Conservation (phyloP, 1,284 basidiomycete species). For the Irpex rosettiformis region DNA sequence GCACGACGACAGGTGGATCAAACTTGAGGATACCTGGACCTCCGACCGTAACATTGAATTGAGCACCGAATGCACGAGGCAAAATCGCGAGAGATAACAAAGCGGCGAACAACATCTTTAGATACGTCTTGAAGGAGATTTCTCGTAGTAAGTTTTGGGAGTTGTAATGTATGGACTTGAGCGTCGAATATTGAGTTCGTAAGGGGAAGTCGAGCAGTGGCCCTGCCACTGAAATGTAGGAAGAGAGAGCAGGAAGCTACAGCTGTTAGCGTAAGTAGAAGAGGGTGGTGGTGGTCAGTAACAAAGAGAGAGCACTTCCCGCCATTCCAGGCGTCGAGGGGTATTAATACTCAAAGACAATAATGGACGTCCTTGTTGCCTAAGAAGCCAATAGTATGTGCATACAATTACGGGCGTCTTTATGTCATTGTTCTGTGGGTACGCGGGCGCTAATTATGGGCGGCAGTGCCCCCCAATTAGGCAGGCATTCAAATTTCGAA, state of each 20-base stretch:
- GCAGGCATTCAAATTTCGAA: neutral
- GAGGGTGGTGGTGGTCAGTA: neutral
- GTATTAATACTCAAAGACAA: neutral
- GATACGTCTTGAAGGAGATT: neutral
- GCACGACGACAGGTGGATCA: slow-evolving; percentile 43
- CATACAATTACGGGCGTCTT: neutral
- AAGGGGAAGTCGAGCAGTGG: no score
- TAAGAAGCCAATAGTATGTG: neutral
- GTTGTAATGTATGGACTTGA: no score
- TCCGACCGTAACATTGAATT: slow-evolving; percentile 49
- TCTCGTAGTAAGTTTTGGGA: no score
- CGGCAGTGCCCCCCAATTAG: neutral
- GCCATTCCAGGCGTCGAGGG: neutral
- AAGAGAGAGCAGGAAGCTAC: no score
- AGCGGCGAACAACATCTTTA: slow-evolving; percentile 5
- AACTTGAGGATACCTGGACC: slow-evolving; percentile 43
- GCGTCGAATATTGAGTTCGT: no score
- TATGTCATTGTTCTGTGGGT: neutral
- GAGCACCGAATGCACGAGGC: slow-evolving; percentile 29
- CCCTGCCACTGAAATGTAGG: no score
- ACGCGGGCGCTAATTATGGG: neutral
- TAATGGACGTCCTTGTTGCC: neutral
- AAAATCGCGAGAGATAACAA: slow-evolving; percentile 24
- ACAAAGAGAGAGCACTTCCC: neutral
- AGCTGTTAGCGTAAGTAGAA: no score